Evolutionary conservation across 345 rosid genomes (phyloP).

Genomic region (Pistacia atlantica): DNA sequence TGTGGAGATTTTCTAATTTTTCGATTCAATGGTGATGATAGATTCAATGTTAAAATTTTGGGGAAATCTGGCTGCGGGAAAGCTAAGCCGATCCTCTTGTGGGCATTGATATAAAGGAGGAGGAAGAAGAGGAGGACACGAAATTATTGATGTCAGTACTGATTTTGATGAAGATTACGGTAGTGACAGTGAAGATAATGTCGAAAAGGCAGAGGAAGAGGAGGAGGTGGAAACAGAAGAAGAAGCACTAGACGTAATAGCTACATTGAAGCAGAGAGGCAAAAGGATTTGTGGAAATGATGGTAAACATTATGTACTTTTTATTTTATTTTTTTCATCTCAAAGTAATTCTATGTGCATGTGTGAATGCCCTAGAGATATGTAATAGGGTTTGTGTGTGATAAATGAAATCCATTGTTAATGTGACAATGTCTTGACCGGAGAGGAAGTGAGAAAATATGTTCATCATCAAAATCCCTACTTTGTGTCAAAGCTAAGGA

Average conservation of each 20-base stretch:
- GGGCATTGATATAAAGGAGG: not conserved
- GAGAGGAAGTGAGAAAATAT: not conserved
- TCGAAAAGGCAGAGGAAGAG: not conserved
- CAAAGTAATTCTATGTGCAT: not conserved
- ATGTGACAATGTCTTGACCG: conserved; percentile 1
- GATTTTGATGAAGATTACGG: not conserved
- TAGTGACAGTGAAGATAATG: not conserved
- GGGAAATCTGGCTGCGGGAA: conserved; percentile 9
- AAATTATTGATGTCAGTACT: not conserved
- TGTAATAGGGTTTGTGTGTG: not conserved
- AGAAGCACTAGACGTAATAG: not conserved
- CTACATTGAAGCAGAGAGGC: not conserved
- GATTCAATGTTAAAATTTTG: not conserved
- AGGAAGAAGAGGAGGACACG: not conserved
- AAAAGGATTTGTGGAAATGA: not conserved
- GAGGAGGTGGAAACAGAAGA: not conserved
- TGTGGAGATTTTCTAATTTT: conserved; percentile 1
- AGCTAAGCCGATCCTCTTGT: not conserved
- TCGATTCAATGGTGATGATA: not conserved
- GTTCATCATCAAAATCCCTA: not conserved
- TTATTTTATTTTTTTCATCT: not conserved
- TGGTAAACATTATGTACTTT: not conserved
- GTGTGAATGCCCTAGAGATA: not conserved
- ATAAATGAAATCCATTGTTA: not conserved
- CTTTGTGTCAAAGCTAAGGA: not conserved